Percentiles rank a stretch among this genome's conserved stretches.
phyloP scores from a whole-genome alignment of 2,329 filamentous ascomycete species.

The Fusarium austroafricanum region DNA sequence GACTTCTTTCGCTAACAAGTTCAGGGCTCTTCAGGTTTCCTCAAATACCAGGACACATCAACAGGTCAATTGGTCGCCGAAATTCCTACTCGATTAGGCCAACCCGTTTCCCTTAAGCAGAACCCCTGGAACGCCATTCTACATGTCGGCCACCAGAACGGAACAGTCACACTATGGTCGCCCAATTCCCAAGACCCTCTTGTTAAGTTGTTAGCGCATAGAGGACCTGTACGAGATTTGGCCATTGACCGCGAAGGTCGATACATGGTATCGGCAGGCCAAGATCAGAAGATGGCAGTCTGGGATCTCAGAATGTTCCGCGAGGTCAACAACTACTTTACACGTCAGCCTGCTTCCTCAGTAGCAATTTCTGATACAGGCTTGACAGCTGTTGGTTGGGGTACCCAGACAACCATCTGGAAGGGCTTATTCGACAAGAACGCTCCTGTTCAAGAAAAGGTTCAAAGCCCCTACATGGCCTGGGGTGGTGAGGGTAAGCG shows the following conservation, averaged over 20 bases:
- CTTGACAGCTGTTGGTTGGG: slow-evolving; percentile 90
- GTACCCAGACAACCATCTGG: slow-evolving; percentile 91
- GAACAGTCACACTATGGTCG: slow-evolving; percentile 94
- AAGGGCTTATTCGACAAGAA: slow-evolving; percentile 86
- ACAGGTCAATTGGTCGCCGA: slow-evolving; percentile 91
- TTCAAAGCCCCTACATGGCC: slow-evolving; percentile 89
- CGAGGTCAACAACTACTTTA: slow-evolving; percentile 90
- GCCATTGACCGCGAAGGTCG: slow-evolving; percentile 89
- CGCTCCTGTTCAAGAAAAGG: slow-evolving; percentile 76
- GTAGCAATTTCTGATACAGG: slow-evolving; percentile 90
- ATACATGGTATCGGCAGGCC: slow-evolving; percentile 95
- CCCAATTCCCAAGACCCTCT: slow-evolving; percentile 88
- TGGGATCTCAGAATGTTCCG: slow-evolving; percentile 97
- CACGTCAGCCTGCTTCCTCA: slow-evolving; percentile 82
- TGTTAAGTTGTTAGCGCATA: slow-evolving; percentile 91
- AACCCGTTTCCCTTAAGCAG: slow-evolving; percentile 84
- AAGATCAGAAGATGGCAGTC: slow-evolving; percentile 91
- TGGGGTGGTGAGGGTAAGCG: slow-evolving; percentile 89
- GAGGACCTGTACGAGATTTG: slow-evolving; percentile 86
- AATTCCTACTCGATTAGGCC: slow-evolving; percentile 84
- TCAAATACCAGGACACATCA: slow-evolving; percentile 96
- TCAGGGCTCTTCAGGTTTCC: slow-evolving; percentile 80
- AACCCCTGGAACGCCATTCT: slow-evolving; percentile 94
- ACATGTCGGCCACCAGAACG: slow-evolving; percentile 94
- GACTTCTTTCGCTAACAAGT: slow-evolving; percentile 21